Evolutionary conservation across 345 rosid genomes (phyloP).

Genomic region (Aquilaria malaccensis): DNA sequence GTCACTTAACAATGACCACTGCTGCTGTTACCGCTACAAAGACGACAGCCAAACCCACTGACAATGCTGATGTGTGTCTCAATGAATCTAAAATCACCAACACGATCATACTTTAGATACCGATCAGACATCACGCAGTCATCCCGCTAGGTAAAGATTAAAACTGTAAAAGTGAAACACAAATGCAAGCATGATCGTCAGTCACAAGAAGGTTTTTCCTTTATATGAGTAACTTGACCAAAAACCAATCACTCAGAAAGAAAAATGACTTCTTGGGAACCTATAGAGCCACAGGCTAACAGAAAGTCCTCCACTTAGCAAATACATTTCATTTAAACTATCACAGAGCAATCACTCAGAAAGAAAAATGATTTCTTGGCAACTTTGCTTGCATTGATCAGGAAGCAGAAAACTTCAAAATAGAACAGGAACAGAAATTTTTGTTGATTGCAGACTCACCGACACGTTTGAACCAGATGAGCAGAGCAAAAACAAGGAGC

Average conservation of each 20-base stretch:
- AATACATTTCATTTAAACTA: too few species aligned
- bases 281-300: too few species aligned
- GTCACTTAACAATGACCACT: slow-evolving; percentile 31
- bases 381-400: too few species aligned
- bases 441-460: slow-evolving; percentile 25
- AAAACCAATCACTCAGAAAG: neutral
- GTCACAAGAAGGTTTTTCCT: too few species aligned
- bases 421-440: neutral
- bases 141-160: too few species aligned
- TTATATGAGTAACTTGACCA: too few species aligned
- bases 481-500: slow-evolving; percentile 47
- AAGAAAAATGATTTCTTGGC: too few species aligned
- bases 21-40: slow-evolving; percentile 59
- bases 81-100: slow-evolving; percentile 40
- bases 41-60: slow-evolving; percentile 53
- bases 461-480: slow-evolving; percentile 52
- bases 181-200: too few species aligned
- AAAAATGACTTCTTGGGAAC: neutral
- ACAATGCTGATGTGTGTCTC: slow-evolving; percentile 61
- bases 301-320: too few species aligned
- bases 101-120: neutral
- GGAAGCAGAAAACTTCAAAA: neutral
- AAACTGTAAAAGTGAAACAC: neutral
- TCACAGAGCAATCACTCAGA: too few species aligned
- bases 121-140: neutral